Conservation (phyloP, 2,329 filamentous ascomycete species). For the Pseudogymnoascus sp. region DNA sequence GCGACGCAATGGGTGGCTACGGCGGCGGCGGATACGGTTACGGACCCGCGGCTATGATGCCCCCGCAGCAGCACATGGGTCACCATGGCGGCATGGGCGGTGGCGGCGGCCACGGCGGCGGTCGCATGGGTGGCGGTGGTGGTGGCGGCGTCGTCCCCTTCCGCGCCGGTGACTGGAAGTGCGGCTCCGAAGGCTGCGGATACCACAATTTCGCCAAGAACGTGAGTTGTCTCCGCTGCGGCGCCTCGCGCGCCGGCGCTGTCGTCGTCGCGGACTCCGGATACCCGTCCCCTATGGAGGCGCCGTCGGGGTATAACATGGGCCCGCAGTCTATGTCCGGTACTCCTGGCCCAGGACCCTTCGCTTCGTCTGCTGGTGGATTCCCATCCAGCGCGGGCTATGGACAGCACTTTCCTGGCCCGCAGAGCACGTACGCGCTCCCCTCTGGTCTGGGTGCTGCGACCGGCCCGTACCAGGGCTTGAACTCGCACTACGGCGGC, state of each 20-base stretch:
- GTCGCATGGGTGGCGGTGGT: conserved; percentile 65
- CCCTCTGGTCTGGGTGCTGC: conserved; percentile 77
- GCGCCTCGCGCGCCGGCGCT: conserved; percentile 86
- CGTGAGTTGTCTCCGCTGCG: conserved; percentile 92
- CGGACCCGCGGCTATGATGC: conserved; percentile 71
- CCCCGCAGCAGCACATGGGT: conserved; percentile 66
- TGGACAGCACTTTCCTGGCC: conserved; percentile 77
- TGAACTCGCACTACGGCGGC: conserved; percentile 64
- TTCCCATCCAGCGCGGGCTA: conserved; percentile 60
- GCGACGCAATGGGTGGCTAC: conserved; percentile 62
- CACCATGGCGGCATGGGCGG: conserved; percentile 43
- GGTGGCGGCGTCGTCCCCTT: conserved; percentile 87
- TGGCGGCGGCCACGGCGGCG: conserved; percentile 44
- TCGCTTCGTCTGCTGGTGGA: conserved; percentile 58
- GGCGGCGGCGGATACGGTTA: conserved; percentile 52
- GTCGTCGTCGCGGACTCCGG: conserved; percentile 91
- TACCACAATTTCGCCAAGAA: conserved; percentile 99
- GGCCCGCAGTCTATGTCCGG: conserved; percentile 80
- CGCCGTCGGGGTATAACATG: conserved; percentile 75
- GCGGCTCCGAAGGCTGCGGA: conserved; percentile 90
- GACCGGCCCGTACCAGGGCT: conserved; percentile 64
- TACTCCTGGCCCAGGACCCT: conserved; percentile 69
- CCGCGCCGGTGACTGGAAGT: conserved; percentile 98
- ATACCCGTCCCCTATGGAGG: conserved; percentile 85
- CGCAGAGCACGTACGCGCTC: conserved; percentile 80